A percentile compares a stretch with the other conserved stretches of the same genome.
phyloP scores from a whole-genome alignment of 2,329 filamentous ascomycete genomes.

The Arthrobotrys sinensis region DNA sequence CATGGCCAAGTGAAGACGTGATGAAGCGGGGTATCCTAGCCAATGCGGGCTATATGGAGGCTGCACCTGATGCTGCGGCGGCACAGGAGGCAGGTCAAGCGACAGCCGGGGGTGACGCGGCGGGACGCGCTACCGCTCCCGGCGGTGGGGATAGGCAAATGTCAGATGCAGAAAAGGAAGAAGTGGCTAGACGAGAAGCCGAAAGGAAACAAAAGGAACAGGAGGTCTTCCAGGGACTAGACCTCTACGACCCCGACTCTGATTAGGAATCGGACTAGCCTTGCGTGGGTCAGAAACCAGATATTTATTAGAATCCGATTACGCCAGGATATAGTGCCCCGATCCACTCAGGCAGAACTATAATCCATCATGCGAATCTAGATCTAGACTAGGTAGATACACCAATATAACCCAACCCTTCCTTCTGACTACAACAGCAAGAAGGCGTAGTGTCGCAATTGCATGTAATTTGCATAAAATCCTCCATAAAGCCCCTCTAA shows the following conservation, averaged over 20 bases:
- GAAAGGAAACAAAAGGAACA: constrained; percentile 67
- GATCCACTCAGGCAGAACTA: no score
- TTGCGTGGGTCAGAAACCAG: no score
- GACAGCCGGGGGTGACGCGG: constrained; percentile 60
- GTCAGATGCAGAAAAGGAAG: constrained; percentile 65
- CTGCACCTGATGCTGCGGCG: constrained; percentile 73
- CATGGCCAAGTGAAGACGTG: constrained; percentile 81
- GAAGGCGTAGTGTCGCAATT: no score
- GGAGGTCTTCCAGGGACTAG: constrained; percentile 66
- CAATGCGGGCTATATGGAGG: constrained; percentile 67
- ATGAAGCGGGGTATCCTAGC: constrained; percentile 80
- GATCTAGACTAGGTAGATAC: no score
- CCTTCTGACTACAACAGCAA: no score
- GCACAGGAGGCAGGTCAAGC: constrained; percentile 71
- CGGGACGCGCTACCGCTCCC: constrained; percentile 62
- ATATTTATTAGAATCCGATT: no score
- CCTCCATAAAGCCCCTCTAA: no score
- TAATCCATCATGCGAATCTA: no score
- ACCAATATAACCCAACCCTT: no score
- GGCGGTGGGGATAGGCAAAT: constrained; percentile 65
- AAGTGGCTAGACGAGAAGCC: constrained; percentile 59
- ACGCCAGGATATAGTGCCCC: no score
- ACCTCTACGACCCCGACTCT: constrained; percentile 69
- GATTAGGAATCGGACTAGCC: constrained; percentile 62
- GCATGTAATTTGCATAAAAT: no score